Evolutionary conservation across 2,329 filamentous ascomycete genomes (phyloP).

Genomic region (Zymoseptoria passerinii): DNA sequence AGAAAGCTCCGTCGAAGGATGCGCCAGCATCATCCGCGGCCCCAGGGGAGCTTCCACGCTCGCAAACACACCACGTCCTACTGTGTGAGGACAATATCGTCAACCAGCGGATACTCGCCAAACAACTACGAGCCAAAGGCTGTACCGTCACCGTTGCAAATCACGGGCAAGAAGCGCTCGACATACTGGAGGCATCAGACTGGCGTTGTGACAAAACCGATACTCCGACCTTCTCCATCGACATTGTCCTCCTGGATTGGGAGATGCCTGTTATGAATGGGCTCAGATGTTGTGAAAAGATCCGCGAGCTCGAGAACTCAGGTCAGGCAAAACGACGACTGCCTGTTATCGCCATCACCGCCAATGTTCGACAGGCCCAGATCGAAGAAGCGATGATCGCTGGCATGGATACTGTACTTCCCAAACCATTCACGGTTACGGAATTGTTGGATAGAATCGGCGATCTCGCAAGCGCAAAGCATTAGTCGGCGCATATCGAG

Average conservation of each 20-base stretch:
- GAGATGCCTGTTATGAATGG: conserved; percentile 25
- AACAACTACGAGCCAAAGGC: conserved; percentile 16
- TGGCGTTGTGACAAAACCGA: conserved; percentile 1
- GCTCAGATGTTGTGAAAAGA: conserved; percentile 16
- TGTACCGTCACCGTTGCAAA: conserved; percentile 20
- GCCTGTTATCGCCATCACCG: conserved; percentile 19
- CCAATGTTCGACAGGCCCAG: conserved; percentile 19
- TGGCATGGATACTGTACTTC: conserved; percentile 18
- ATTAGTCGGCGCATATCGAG: neutral
- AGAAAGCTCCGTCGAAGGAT: neutral
- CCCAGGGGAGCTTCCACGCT: neutral
- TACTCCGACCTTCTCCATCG: conserved; percentile 1
- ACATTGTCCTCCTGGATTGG: conserved; percentile 20
- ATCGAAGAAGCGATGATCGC: conserved; percentile 13
- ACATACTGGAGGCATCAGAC: conserved; percentile 12
- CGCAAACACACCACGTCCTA: neutral
- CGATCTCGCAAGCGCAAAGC: neutral
- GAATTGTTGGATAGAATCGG: conserved; percentile 14
- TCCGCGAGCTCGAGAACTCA: conserved; percentile 16
- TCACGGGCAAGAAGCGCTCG: conserved; percentile 21
- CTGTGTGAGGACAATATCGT: conserved; percentile 14
- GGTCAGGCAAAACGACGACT: conserved; percentile 9
- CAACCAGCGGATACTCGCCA: conserved; percentile 22
- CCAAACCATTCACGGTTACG: conserved; percentile 20
- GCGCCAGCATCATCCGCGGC: too few species aligned